A percentile compares a stretch with the other conserved stretches of the same genome.
phyloP scores from a whole-genome alignment of 2,329 filamentous ascomycete genomes.

The Claviceps lovelessii region DNA sequence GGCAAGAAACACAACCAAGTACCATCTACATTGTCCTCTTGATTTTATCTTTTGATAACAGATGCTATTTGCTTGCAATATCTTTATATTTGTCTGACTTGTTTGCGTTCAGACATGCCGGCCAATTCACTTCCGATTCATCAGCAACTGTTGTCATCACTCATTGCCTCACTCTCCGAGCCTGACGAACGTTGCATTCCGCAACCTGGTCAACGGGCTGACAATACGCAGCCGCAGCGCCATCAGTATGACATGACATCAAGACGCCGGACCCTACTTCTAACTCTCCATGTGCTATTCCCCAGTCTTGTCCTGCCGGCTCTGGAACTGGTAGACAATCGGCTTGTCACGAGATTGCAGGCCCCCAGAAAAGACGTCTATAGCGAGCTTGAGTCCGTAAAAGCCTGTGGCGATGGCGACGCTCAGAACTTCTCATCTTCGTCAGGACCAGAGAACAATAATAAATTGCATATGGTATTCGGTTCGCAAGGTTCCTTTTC shows the following conservation, averaged over 20 bases:
- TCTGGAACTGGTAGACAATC: slow-evolving; percentile 72
- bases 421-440: neutral
- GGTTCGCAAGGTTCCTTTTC: neutral
- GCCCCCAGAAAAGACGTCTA: neutral
- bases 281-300: slow-evolving; percentile 75
- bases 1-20: no score
- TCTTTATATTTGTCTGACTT: neutral
- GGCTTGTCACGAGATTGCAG: slow-evolving; percentile 35
- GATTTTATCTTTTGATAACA: no score
- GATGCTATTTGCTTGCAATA: no score
- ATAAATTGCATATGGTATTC: neutral
- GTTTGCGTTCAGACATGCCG: neutral
- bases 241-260: slow-evolving; percentile 7
- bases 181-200: neutral
- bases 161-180: neutral
- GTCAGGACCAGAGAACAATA: neutral
- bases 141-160: slow-evolving; percentile 2
- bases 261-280: slow-evolving; percentile 39
- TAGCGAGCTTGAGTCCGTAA: neutral
- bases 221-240: neutral
- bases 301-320: slow-evolving; percentile 69
- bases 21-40: neutral
- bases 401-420: neutral
- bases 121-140: neutral
- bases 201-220: neutral